phyloP scores from a whole-genome alignment of 805 yeast species.

The Torulaspora franciscae region DNA sequence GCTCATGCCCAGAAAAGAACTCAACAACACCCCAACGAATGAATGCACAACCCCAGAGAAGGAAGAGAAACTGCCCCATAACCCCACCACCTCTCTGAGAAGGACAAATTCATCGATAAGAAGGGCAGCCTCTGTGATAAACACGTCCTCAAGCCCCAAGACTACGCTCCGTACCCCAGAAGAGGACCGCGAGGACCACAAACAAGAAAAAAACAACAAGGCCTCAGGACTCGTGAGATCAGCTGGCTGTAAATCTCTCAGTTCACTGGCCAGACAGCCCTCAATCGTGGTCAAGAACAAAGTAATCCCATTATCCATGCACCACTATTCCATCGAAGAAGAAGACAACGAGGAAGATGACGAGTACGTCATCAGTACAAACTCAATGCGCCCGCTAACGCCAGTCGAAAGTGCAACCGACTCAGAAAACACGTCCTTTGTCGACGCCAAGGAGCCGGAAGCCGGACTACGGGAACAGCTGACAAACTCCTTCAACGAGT shows the following conservation, averaged over 20 bases:
- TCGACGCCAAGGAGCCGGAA: constrained; percentile 8
- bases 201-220: neutral
- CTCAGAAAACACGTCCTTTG: constrained; percentile 10
- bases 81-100: constrained; percentile 25
- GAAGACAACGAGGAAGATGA: constrained; percentile 26
- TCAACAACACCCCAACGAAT: neutral
- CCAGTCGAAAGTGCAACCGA: constrained; percentile 7
- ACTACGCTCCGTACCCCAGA: neutral
- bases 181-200: neutral
- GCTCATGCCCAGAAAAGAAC: constrained; percentile 4
- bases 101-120: constrained; percentile 36
- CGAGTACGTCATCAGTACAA: constrained; percentile 13
- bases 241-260: constrained; percentile 25
- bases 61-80: neutral
- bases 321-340: constrained; percentile 28
- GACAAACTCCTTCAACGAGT: constrained; percentile 18
- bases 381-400: constrained; percentile 11
- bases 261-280: constrained; percentile 31
- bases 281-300: constrained; percentile 35
- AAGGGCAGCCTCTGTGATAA: constrained; percentile 36
- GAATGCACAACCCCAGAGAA: neutral
- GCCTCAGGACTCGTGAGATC: constrained; percentile 25
- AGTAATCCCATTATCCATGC: constrained; percentile 33
- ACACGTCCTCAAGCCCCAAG: constrained; percentile 14
- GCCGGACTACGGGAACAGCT: constrained; percentile 3